phyloP scores from a whole-genome alignment of 148 eudicot genomes.

The Vaccinium vitisidaea region DNA sequence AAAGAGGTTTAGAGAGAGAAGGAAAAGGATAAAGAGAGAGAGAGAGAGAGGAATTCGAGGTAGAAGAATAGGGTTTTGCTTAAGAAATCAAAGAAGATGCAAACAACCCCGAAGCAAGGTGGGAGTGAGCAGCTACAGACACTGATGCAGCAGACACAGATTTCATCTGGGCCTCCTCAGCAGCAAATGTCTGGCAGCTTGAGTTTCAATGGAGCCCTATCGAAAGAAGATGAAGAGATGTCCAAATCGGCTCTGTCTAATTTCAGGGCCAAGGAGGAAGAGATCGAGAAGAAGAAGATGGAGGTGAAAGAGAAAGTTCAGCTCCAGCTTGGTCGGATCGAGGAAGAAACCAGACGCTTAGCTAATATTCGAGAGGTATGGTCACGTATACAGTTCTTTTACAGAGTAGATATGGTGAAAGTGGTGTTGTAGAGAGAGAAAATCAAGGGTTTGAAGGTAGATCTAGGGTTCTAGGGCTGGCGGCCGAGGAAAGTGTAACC shows the following conservation, averaged over 20 bases:
- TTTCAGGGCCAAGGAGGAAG: slow-evolving; percentile 80
- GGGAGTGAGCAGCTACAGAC: slow-evolving; percentile 35
- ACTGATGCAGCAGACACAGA: slow-evolving; percentile 30
- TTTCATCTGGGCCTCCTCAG: slow-evolving; percentile 16
- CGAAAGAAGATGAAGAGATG: slow-evolving; percentile 50
- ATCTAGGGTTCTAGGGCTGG: neutral
- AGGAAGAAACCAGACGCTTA: slow-evolving; percentile 77
- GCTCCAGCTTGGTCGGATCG: slow-evolving; percentile 80
- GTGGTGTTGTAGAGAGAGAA: neutral
- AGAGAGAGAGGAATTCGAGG: slow-evolving; percentile 26
- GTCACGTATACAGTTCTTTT: neutral
- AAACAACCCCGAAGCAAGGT: slow-evolving; percentile 25
- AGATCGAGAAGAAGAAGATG: slow-evolving; percentile 85
- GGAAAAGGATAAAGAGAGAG: slow-evolving; percentile 18
- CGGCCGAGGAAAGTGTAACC: neutral
- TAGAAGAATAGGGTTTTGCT: slow-evolving; percentile 16
- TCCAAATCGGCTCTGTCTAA: slow-evolving; percentile 53
- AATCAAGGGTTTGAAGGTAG: neutral
- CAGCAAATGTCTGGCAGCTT: slow-evolving; percentile 52
- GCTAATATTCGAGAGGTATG: slow-evolving; percentile 78
- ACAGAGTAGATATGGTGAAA: too few relatives aligned
- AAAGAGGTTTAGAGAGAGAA: neutral
- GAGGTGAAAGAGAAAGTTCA: slow-evolving; percentile 82
- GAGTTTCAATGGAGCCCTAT: slow-evolving; percentile 51
- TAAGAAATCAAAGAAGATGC: slow-evolving; percentile 20